Percentiles rank a stretch among this genome's conserved stretches.
Evolutionary conservation across 2,329 filamentous ascomycete species (phyloP).

Genomic region (Dactylellina cionopaga): DNA sequence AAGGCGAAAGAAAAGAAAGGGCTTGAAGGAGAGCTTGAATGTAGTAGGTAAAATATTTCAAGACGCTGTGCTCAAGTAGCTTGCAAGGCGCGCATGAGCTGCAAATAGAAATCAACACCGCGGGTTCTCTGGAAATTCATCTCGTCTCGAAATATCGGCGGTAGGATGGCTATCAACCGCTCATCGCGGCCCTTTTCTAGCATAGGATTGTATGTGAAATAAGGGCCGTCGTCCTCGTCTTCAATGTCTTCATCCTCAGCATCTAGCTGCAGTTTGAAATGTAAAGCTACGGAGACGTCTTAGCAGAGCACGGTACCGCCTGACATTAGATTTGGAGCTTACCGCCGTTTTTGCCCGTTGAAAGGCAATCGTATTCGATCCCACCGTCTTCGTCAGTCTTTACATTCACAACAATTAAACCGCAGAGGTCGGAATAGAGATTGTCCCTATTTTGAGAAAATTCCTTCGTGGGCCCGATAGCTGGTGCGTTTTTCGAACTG

Average conservation of each 20-base stretch:
- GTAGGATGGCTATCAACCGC: constrained; percentile 32
- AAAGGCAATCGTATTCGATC: constrained; percentile 50
- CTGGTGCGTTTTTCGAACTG: constrained; percentile 9
- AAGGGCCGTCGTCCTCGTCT: constrained; percentile 39
- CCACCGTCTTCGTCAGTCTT: constrained; percentile 49
- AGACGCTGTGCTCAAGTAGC: not conserved
- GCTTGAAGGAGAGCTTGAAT: not conserved
- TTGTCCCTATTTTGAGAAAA: constrained; percentile 50
- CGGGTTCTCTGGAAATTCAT: constrained; percentile 52
- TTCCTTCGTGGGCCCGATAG: constrained; percentile 15
- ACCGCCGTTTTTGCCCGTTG: constrained; percentile 50
- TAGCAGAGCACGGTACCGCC: not conserved
- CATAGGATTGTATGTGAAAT: constrained; percentile 50
- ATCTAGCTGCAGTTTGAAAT: constrained; percentile 50
- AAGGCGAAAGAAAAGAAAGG: not conserved
- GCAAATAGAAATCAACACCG: constrained; percentile 48
- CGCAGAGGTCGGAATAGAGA: constrained; percentile 47
- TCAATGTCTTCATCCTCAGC: constrained; percentile 31
- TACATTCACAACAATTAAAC: constrained; percentile 43
- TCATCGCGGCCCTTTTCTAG: constrained; percentile 44
- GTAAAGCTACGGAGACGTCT: constrained; percentile 11
- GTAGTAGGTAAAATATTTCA: not conserved
- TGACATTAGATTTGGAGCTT: not conserved
- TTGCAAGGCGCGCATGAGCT: constrained; percentile 45
- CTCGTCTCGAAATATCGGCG: constrained; percentile 45